Evolutionary conservation across 179 eudicot species (phyloP), one percentile per base, ranked within the genome.

Genomic region (Heliamphora pulchella): DNA sequence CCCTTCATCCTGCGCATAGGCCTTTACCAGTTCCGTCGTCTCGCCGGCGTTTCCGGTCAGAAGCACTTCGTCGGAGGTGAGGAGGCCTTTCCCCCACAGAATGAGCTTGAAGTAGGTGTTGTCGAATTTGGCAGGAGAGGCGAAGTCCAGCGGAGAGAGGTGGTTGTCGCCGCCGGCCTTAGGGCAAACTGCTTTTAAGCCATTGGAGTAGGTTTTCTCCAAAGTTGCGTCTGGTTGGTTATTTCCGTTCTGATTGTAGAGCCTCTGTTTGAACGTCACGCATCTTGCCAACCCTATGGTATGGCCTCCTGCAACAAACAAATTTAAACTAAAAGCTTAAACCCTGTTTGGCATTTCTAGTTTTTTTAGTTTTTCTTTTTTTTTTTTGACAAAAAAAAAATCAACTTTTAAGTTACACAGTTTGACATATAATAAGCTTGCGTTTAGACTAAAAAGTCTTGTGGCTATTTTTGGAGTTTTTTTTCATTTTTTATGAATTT

Each of bases 261-360:
- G 84, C 76, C 98, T 91, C 69, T 86, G 88, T 85, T 88, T 93
- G 86, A 95, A 93, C 65, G 89, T 86, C 48, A 62, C 80, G 55
- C 98, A 95, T 76, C 91, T 86, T 71, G 98, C 94, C 87, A 90
- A 75, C 75, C 98, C 98, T 13, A 95, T 89, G 2, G 97, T 91
- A 79, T 95, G 97, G 44, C 88, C 89, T 81, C 98, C 98, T 93
- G 83, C 58, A 81, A 63, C 4, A 18, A 4, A 75, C 18, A 54
- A 58, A 53, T 31, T 53, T 4, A 17, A 4, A 57, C 8, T 0
- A 13, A n/a, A 68, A 1, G 11, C 11, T 4, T 5, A 70, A 31
- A 9, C 47, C 31, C 31, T 31, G 31, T 31, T 31, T 31, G 31
- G 31, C 31, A 31, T 31, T 31, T 31, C 31, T 31, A 31, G 31